Conservation (phyloP, 2,329 filamentous ascomycete genomes). For the Phaeomoniella chlamydospora region DNA sequence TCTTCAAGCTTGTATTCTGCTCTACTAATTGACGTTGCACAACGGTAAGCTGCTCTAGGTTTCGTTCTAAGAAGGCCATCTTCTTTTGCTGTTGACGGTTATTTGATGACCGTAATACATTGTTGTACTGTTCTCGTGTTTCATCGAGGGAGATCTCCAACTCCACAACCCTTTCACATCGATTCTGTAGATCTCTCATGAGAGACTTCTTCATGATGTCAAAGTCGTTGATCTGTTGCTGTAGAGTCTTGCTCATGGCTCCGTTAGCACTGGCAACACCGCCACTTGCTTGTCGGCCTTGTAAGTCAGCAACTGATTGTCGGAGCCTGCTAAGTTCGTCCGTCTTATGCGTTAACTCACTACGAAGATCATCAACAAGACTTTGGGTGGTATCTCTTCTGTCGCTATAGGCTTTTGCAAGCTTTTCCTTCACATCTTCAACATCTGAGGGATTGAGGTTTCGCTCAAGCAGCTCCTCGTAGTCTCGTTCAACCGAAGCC, state of each 20-base stretch:
- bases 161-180: conserved; percentile 94
- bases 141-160: conserved; percentile 95
- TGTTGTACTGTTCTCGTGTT: conserved; percentile 98
- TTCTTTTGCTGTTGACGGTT: conserved; percentile 99
- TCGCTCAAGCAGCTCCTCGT: conserved; percentile 66
- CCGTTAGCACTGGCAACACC: conserved; percentile 47
- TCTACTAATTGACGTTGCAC: conserved; percentile 96
- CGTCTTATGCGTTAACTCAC: conserved; percentile 60
- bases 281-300: conserved; percentile 41
- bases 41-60: conserved; percentile 92
- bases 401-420: conserved; percentile 63
- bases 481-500: conserved; percentile 61
- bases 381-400: conserved; percentile 61
- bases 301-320: conserved; percentile 64
- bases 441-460: conserved; percentile 67
- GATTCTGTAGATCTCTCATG: conserved; percentile 96
- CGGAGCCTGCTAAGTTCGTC: conserved; percentile 74
- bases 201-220: conserved; percentile 99
- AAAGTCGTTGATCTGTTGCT: conserved; percentile 96
- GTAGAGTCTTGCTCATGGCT: conserved; percentile 75
- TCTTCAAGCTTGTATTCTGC: conserved; percentile 94
- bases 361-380: conserved; percentile 62
- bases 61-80: conserved; percentile 98
- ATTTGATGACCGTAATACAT: conserved; percentile 89
- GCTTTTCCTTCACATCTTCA: conserved; percentile 66